phyloP scores from a whole-genome alignment of 1,284 basidiomycete genomes.

The Austroboletus niveus region DNA sequence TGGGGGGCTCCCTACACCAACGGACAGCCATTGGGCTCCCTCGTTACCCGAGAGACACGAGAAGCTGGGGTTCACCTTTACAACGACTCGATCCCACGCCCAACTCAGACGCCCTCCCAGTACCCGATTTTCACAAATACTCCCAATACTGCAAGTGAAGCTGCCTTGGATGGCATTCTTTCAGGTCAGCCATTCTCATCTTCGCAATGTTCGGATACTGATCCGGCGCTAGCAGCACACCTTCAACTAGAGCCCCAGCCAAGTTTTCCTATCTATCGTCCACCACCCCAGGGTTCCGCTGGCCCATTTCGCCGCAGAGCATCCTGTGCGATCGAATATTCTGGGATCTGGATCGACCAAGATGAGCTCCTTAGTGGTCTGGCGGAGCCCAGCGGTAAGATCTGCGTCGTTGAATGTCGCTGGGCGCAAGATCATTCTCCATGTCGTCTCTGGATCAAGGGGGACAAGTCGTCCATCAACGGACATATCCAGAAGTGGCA shows the following conservation, averaged over 20 bases:
- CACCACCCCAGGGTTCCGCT: background rate
- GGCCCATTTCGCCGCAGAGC: background rate
- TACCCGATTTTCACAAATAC: too few relatives aligned
- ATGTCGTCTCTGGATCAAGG: slow-evolving; percentile 18
- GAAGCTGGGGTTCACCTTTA: background rate
- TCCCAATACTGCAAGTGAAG: background rate
- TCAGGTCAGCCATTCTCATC: background rate
- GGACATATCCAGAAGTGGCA: slow-evolving; percentile 22
- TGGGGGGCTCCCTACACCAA: background rate
- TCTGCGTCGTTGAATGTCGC: slow-evolving; percentile 8
- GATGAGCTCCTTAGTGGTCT: slow-evolving; percentile 11
- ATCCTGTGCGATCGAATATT: slow-evolving; percentile 5
- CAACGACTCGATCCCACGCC: background rate
- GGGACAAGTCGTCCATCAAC: slow-evolving; percentile 18
- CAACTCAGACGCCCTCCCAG: background rate
- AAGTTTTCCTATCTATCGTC: background rate
- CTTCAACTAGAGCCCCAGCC: background rate
- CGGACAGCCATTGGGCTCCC: background rate
- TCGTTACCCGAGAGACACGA: background rate
- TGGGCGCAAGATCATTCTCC: slow-evolving; percentile 11
- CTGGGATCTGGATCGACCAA: slow-evolving; percentile 12
- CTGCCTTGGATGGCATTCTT: background rate
- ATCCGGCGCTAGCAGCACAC: too few relatives aligned
- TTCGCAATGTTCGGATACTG: background rate
- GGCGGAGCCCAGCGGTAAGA: background rate